Conservation (phyloP, 2,329 filamentous ascomycete species). For the Fusarium cyanostomum region DNA sequence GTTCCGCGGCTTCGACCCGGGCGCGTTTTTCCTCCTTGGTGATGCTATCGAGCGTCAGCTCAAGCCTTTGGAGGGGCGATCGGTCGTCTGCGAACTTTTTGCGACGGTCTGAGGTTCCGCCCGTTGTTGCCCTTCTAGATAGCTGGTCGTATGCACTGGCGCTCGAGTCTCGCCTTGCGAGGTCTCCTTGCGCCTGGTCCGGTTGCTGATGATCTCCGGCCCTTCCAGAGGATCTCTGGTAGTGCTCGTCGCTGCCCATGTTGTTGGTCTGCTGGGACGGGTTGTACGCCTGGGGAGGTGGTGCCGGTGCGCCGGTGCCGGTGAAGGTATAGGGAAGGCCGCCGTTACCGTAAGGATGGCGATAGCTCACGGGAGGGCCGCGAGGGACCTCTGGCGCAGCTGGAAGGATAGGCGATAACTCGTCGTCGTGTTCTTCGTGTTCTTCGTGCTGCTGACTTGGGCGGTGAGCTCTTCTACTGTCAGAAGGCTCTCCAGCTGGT, state of each 20-base stretch:
- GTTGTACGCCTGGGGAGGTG: constrained; percentile 17
- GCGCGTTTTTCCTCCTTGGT: constrained; percentile 96
- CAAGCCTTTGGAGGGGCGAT: constrained; percentile 92
- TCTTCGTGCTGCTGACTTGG: constrained; percentile 50
- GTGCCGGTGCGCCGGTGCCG: constrained; percentile 13
- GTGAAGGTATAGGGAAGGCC: constrained; percentile 39
- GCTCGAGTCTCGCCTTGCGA: constrained; percentile 36
- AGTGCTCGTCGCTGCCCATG: constrained; percentile 43
- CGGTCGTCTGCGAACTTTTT: constrained; percentile 79
- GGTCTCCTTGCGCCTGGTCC: constrained; percentile 34
- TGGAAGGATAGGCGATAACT: constrained; percentile 53
- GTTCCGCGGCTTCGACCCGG: constrained; percentile 83
- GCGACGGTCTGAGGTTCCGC: constrained; percentile 55
- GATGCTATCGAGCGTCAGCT: constrained; percentile 89
- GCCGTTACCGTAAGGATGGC: constrained; percentile 54
- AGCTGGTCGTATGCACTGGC: constrained; percentile 37
- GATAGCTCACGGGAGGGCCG: constrained; percentile 67
- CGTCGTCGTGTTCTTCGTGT: constrained; percentile 53
- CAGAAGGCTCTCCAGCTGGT: constrained; percentile 52
- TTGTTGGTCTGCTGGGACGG: constrained; percentile 28
- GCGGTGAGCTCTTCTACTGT: constrained; percentile 54
- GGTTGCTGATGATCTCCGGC: constrained; percentile 28
- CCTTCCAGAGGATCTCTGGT: constrained; percentile 36
- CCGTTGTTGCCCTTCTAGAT: constrained; percentile 52
- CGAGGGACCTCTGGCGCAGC: constrained; percentile 69